Base-by-base conservation (phyloP, 345 rosid genomes). In the Turritis glabra region DNA sequence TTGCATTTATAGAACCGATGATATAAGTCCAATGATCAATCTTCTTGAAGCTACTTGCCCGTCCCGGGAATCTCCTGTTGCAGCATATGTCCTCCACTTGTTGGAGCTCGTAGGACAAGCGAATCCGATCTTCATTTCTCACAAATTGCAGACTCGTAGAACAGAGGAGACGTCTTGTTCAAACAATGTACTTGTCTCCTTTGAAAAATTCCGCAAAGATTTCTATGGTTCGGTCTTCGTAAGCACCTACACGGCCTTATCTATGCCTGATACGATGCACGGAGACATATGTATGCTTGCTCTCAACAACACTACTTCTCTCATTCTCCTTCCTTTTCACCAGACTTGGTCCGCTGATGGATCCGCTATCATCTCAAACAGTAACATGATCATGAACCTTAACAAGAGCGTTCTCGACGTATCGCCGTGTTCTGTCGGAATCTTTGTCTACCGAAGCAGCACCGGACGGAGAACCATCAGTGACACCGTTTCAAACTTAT, bases 391-490 rank as follows among this genome's bases (percentile, higher is more conserved):
- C 2, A 27, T 81, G 73, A 21, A 65, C 35, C 75, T 87, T 3
- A 89, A 89, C 52, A 32, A 69, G 18, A 80, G 69, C 7, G 87
- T 88, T 41, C 86, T 87, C 0, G 78, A 82, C 21, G 56, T 52
- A 8, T 85, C 96, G 0, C 89, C 92, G 0, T 89, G 96, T 68
- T 89, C 92, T 7, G 83, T 88, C 0, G 96, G 87, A 12, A 82
- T 86, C n/a, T 77, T 77, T 18, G 52, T 86, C 0, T 78, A 80
- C 19, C 73, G 80, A 56, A 69, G 74, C n/a, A 77, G 67, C 5
- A 3, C 56, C 15, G 73, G 57, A 18, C 13, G 47, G n/a, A 58
- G 30, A 17, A 63, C 46, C 21, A 65, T 64, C 53, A 32, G 5
- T 6, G 78, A 73, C 15, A 59, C 14, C 9, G 75, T 18, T 29